Evolutionary conservation across 495 filamentous ascomycete genomes (phyloP).

Genomic region (Aspergillus olivimuriae): DNA sequence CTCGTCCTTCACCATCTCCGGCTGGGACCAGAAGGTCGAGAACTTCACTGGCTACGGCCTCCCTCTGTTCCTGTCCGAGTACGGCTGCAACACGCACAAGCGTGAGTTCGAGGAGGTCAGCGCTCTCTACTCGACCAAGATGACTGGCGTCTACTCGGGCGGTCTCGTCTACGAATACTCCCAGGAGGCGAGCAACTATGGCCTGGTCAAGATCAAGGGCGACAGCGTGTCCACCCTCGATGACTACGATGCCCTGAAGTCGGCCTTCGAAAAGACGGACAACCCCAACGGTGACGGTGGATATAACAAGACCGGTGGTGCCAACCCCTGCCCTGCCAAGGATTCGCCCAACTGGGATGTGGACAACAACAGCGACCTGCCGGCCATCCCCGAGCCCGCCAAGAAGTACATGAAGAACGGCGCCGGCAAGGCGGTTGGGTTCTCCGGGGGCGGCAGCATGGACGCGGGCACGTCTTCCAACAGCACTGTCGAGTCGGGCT

Average conservation of each 20-base stretch:
- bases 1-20: slow-evolving; percentile 67
- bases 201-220: slow-evolving; percentile 65
- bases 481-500: slow-evolving; percentile 56
- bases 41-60: slow-evolving; percentile 86
- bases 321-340: slow-evolving; percentile 62
- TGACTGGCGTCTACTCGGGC: slow-evolving; percentile 91
- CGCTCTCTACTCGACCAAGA: slow-evolving; percentile 73
- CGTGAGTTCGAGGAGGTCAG: slow-evolving; percentile 77
- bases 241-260: slow-evolving; percentile 65
- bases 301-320: slow-evolving; percentile 59
- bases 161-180: slow-evolving; percentile 96
- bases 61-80: slow-evolving; percentile 93
- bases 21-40: slow-evolving; percentile 89
- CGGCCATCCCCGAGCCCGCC: slow-evolving; percentile 66
- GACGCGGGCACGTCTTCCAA: slow-evolving; percentile 56
- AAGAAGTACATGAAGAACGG: slow-evolving; percentile 64
- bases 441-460: slow-evolving; percentile 67
- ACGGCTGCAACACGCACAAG: slow-evolving; percentile 75
- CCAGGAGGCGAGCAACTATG: slow-evolving; percentile 67
- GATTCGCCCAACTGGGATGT: slow-evolving; percentile 68
- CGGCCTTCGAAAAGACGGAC: slow-evolving; percentile 53
- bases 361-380: slow-evolving; percentile 55
- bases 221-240: slow-evolving; percentile 44
- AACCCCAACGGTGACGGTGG: slow-evolving; percentile 71
- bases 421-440: slow-evolving; percentile 66